Percentiles rank a stretch among this genome's conserved stretches.
Conservation (phyloP, 1,284 basidiomycete species). For the Leccinum griseonigrum region DNA sequence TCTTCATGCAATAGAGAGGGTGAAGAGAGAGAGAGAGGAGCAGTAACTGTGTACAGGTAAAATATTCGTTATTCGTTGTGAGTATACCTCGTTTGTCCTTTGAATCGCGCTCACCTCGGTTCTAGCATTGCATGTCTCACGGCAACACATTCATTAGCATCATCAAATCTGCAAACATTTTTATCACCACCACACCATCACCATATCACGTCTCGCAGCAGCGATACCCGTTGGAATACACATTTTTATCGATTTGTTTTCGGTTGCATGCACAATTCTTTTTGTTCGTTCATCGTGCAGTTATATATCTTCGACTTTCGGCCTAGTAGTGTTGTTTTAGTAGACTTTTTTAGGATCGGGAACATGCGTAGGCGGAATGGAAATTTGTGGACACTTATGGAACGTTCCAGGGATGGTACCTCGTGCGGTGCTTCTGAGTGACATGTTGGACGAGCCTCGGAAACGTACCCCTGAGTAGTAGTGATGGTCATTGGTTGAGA, state of each 20-base stretch:
- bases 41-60: background rate
- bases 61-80: conserved; percentile 23
- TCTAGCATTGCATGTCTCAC: conserved; percentile 13
- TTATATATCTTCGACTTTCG: conserved; percentile 23
- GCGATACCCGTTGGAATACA: conserved; percentile 1
- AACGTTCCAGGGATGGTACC: background rate
- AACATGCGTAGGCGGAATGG: conserved; percentile 1
- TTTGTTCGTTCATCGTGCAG: conserved; percentile 19
- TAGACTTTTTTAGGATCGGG: conserved; percentile 9
- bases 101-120: conserved; percentile 11
- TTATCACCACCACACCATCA: conserved; percentile 5
- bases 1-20: background rate
- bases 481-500: background rate
- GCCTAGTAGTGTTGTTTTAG: conserved; percentile 23
- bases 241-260: conserved; percentile 2
- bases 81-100: conserved; percentile 7
- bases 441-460: background rate
- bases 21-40: background rate
- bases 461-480: background rate
- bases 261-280: conserved; percentile 3
- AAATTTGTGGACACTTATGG: background rate
- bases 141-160: conserved; percentile 8
- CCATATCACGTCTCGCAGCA: conserved; percentile 3
- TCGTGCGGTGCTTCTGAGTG: background rate
- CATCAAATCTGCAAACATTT: background rate